Base-by-base conservation (phyloP, 2,329 filamentous ascomycete genomes). In the Cyphellophora europaea region DNA sequence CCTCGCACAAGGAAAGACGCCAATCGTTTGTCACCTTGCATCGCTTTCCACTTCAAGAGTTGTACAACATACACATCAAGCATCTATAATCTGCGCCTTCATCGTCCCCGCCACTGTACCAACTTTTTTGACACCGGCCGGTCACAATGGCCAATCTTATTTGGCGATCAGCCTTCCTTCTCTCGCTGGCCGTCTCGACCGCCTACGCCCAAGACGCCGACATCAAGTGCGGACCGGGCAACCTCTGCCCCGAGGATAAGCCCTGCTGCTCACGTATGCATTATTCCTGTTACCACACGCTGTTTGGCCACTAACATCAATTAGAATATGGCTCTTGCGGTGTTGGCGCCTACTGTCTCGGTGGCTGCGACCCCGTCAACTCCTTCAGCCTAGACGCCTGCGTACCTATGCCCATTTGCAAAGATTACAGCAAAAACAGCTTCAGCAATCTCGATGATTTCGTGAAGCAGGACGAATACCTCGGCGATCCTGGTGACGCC, bases 311-410 rank as follows among this genome's bases (percentile, higher is more conserved):
- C n/a, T n/a, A n/a, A n/a, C n/a, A n/a, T n/a, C n/a, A n/a, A n/a
- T 33, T 53, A 93, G 86, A 91, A 62, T 96, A 95, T 61, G 85
- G 85, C 51, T 71, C 89, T 60, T 96, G 91, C 54, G 91, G 89
- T 65, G 77, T 87, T 37, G 91, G 91, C 52, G 91, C 88, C 37
- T 96, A 83, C 72, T 98, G 91, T 55, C 75, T 98, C 13, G 91
- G 91, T 51, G 91, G 91, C 44, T 98, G 91, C 66, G 89, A 96
- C 56, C 84, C 87, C 19, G 74, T 78, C 54, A 80, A 79, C 63
- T 96, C 89, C 31, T 82, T 79, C 66, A 74, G 74, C 10, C 71
- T 95, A 49, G 77, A 93, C 48, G 79, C 89, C 2, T 98, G 91
- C 61, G 77, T 84, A 5, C 85, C 91, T 11, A 80, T 72, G 38